A percentile compares a stretch with the other conserved stretches of the same genome.
Conservation (phyloP, 768 basidiomycete species). For the Exsudoporus frostii region DNA sequence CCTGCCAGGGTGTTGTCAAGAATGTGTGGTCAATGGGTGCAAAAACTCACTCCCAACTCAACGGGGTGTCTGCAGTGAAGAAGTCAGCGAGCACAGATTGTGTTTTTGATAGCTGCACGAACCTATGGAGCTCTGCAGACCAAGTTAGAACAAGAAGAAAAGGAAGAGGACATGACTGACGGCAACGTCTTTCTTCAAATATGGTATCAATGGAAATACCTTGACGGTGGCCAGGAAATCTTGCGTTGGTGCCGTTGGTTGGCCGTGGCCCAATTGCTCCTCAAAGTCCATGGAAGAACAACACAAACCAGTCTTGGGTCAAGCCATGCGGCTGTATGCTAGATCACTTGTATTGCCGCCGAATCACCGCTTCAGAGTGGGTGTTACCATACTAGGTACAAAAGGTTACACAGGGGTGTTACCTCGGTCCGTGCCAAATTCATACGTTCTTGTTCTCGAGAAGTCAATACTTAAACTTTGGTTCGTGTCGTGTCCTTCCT, state of each 20-base stretch:
- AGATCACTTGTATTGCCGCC: too few species aligned
- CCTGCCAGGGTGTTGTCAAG: slow-evolving; percentile 34
- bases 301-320: background rate
- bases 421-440: slow-evolving; percentile 21
- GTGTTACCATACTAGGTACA: slow-evolving; percentile 22
- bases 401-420: slow-evolving; percentile 10
- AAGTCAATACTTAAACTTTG: slow-evolving; percentile 24
- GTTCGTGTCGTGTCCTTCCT: slow-evolving; percentile 22
- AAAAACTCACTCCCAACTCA: slow-evolving; percentile 74
- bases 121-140: slow-evolving; percentile 28
- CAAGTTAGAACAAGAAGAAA: slow-evolving; percentile 8
- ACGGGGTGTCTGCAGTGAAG: slow-evolving; percentile 51
- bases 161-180: slow-evolving; percentile 42
- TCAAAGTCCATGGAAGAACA: slow-evolving; percentile 35
- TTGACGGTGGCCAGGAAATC: slow-evolving; percentile 60
- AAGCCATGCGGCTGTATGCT: too few species aligned
- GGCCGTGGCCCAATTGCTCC: slow-evolving; percentile 25
- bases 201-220: slow-evolving; percentile 80
- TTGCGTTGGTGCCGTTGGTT: slow-evolving; percentile 49
- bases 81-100: background rate
- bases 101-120: background rate
- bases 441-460: slow-evolving; percentile 34
- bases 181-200: slow-evolving; percentile 64
- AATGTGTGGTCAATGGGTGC: background rate
- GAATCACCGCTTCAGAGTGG: too few species aligned